Evolutionary conservation across 257 asterid genomes (phyloP).

Genomic region (Agastache rugosa): DNA sequence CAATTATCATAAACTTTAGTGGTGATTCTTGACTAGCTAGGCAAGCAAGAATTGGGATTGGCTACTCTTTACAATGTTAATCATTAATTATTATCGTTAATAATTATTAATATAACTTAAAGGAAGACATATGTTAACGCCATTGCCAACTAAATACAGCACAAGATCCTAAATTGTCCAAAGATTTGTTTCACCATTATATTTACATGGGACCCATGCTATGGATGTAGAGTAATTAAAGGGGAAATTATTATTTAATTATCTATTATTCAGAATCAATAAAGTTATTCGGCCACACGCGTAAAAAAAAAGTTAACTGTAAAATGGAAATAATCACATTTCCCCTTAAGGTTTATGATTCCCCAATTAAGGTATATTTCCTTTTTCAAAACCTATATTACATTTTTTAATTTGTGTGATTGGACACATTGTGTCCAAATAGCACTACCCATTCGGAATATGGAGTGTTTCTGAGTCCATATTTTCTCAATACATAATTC

Average conservation of each 20-base stretch:
- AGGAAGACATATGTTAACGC: not conserved
- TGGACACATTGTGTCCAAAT: too few relatives aligned
- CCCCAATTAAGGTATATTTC: too few relatives aligned
- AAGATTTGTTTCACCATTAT: not conserved
- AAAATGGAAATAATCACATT: too few relatives aligned
- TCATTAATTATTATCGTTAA: not conserved
- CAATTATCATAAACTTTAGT: slow-evolving; percentile 1
- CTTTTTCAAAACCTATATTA: too few relatives aligned
- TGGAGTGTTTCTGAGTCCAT: too few relatives aligned
- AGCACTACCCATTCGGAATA: too few relatives aligned
- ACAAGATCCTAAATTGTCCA: not conserved
- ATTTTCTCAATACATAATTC: not conserved
- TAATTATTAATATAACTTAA: not conserved
- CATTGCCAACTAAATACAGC: slow-evolving; percentile 33
- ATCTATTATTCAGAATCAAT: not conserved
- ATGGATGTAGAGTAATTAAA: not conserved
- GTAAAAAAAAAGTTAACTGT: too few relatives aligned
- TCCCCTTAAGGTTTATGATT: too few relatives aligned
- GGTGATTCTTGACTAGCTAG: not conserved
- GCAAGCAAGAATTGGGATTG: not conserved
- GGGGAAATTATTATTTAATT: not conserved
- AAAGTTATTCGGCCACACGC: too few relatives aligned
- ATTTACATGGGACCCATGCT: not conserved
- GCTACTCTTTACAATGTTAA: not conserved
- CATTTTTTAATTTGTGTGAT: too few relatives aligned